Base-by-base conservation (phyloP, 2,329 filamentous ascomycete species). In the Colletotrichum costaricense region DNA sequence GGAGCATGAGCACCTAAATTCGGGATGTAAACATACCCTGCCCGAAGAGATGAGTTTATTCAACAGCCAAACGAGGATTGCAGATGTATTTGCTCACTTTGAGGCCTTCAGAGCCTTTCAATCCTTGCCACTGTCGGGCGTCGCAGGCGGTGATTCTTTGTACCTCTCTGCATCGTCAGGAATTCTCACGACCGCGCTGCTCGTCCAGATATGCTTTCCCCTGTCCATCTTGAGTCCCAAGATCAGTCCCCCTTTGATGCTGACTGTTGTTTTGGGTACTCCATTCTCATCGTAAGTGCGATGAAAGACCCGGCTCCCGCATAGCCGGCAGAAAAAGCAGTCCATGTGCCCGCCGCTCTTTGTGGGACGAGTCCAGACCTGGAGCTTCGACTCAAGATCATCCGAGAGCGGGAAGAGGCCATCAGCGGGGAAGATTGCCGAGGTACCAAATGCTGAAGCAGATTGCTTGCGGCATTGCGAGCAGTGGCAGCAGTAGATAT, bases 281-380 rank as follows among this genome's bases (percentile, higher is more conserved):
- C 86, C 86, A 69, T 86, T 82, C 1, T 79, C 73, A 7, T 82
- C 76, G 26, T 82, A 77, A 54, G 81, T 78, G 57, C 84, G 83
- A 74, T 89, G 87, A 30, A 88, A 77, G n/a, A 88, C 65, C 14
- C 87, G 83, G n/a, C 82, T 82, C 11, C 87, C 87, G 76, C 86
- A 87, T 3, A 74, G 77, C 24, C 79, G 80, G 75, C 83, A 85
- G 67, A 85, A 84, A 69, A 82, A 85, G 76, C 85, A 87, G 74
- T 86, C 81, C 75, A 85, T 80, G 14, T 79, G 83, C 54, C 82
- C 83, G 22, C 84, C 85, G 8, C 78, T 75, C 28, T 86, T 83
- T 5, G 83, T 83, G 24, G 78, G 76, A 24, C 85, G 82, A 14
- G 77, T 79, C 80, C 82, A 87, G 49, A 83, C 66, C 19, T 78